These are phyloP conservation scores for Cetradonia linearis DNA, from an alignment of 495 filamentous ascomycete species.

Conservation along the genomic window DNA sequence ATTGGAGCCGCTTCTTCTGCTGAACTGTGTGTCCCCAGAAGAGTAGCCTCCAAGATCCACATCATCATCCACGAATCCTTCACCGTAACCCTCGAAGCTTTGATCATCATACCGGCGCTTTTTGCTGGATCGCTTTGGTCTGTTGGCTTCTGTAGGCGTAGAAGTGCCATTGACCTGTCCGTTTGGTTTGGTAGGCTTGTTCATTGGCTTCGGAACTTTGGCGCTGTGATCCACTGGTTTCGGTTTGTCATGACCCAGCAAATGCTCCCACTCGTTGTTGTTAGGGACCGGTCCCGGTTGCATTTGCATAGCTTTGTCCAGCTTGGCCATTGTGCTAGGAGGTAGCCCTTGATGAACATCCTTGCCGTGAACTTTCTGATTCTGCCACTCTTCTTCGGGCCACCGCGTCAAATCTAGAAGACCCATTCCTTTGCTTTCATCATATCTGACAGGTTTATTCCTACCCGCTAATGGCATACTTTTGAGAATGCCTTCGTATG, in stretches of 20 bases:
- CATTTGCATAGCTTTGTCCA: conserved; percentile 48
- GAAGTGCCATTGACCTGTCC: conserved; percentile 27
- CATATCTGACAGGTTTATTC: conserved; percentile 48
- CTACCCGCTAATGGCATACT: conserved; percentile 50
- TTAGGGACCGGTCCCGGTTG: conserved; percentile 46
- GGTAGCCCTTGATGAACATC: conserved; percentile 34
- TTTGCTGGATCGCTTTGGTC: conserved; percentile 48
- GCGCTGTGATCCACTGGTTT: conserved; percentile 28
- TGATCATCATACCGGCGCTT: conserved; percentile 60
- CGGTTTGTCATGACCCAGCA: conserved; percentile 50
- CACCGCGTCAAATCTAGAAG: conserved; percentile 32
- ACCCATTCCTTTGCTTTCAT: conserved; percentile 27
- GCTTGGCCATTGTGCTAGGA: conserved; percentile 33
- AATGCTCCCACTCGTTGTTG: conserved; percentile 46
- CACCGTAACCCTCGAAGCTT: conserved; percentile 59
- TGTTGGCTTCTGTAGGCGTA: conserved; percentile 31
- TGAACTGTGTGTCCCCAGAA: conserved; percentile 22
- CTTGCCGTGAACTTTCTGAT: conserved; percentile 52
- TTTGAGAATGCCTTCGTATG: conserved; percentile 63
- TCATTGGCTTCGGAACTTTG: conserved; percentile 29
- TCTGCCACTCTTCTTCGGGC: conserved; percentile 60
- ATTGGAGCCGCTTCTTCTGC: conserved; percentile 18
- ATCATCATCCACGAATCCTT: conserved; percentile 41
- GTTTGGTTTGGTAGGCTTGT: conserved; percentile 28
- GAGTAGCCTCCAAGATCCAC: conserved; percentile 24